These are phyloP conservation scores for Theileria orientalis DNA, from an alignment of 169 alveolate species.

Conservation along the genomic window DNA sequence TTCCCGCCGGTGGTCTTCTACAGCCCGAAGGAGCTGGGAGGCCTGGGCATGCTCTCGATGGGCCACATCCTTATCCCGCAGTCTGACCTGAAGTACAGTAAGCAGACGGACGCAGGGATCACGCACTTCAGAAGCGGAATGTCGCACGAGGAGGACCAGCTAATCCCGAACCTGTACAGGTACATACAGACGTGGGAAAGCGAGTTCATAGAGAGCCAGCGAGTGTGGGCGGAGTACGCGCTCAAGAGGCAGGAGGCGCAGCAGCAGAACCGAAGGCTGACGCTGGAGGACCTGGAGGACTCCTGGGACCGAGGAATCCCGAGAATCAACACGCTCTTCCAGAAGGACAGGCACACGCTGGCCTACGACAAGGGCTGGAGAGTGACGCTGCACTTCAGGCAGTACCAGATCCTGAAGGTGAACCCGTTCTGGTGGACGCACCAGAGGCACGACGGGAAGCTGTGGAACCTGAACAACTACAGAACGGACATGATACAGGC, in stretches of 20 bases:
- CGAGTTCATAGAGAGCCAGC: conserved; percentile 98
- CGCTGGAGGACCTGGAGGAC: conserved; percentile 99
- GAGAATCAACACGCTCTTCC: conserved; percentile 98
- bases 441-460: conserved; percentile 99
- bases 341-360: conserved; percentile 98
- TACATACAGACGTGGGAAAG: conserved; percentile 98
- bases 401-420: conserved; percentile 92
- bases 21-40: conserved; percentile 99
- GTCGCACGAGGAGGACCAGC: conserved; percentile 99
- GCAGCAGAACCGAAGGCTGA: conserved; percentile 96
- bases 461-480: conserved; percentile 99
- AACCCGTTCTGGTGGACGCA: conserved; percentile 99
- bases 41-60: conserved; percentile 99
- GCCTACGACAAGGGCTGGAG: conserved; percentile 99
- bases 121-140: conserved; percentile 99
- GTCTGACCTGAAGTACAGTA: conserved; percentile 94
- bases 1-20: conserved; percentile 99
- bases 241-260: conserved; percentile 98
- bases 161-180: conserved; percentile 98
- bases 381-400: conserved; percentile 97
- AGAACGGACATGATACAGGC: conserved; percentile 99
- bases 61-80: conserved; percentile 99
- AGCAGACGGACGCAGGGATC: conserved; percentile 98
- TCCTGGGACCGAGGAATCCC: conserved; percentile 99
- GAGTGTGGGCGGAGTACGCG: conserved; percentile 99